Evolutionary conservation across 192 early-diverging fungal genomes (phyloP).

Genomic region (Mortierella alpina): DNA sequence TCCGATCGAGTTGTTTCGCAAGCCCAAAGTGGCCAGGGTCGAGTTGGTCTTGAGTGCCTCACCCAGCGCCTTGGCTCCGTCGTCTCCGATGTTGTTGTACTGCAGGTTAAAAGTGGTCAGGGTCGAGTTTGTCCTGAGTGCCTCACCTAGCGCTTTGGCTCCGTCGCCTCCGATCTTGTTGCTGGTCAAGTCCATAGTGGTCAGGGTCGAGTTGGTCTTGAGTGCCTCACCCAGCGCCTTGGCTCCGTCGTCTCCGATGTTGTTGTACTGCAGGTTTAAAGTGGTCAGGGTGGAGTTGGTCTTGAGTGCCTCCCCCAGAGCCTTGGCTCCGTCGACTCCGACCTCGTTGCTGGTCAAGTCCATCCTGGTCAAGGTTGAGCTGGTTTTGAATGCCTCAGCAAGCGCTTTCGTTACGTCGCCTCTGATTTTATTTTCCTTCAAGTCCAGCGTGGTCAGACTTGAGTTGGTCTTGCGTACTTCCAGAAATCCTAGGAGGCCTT

Average conservation of each 20-base stretch:
- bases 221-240: too few relatives aligned
- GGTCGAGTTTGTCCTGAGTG: conserved; percentile 24
- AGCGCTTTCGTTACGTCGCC: not conserved
- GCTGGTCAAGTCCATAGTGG: not conserved
- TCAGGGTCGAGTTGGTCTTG: too few relatives aligned
- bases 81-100: not conserved
- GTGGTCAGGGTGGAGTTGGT: too few relatives aligned
- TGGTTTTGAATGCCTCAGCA: conserved; percentile 16
- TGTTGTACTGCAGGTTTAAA: too few relatives aligned
- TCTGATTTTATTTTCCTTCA: not conserved
- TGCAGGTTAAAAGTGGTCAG: not conserved
- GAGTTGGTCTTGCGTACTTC: conserved; percentile 14
- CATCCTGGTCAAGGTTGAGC: not conserved
- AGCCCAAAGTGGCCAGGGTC: not conserved
- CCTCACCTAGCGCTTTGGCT: conserved; percentile 5
- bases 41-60: not conserved
- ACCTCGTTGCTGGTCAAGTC: too few relatives aligned
- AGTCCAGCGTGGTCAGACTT: conserved; percentile 12
- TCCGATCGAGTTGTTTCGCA: too few relatives aligned
- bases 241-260: too few relatives aligned
- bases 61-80: not conserved
- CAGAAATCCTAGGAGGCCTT: not conserved
- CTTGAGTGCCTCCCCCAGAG: too few relatives aligned
- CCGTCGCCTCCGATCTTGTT: conserved; percentile 16
- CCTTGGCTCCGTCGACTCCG: too few relatives aligned